Base-by-base conservation (phyloP, 306 rosid species). In the Pterocarpus santalinus region DNA sequence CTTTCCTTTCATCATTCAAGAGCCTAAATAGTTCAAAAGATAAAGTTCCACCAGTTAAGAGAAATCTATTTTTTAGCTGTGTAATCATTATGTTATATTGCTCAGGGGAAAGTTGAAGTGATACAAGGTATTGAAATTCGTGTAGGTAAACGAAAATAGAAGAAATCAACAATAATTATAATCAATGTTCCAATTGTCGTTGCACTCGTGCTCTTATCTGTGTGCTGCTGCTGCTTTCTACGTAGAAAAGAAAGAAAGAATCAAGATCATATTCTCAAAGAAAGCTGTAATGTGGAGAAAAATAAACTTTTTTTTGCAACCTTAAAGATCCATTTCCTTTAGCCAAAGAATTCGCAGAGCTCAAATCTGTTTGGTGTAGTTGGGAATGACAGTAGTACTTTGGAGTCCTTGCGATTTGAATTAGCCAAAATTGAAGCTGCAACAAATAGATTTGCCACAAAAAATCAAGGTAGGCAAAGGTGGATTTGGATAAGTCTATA, bases 401-500 rank as follows among this genome's bases (percentile, higher is more conserved):
- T 77, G n/a, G 90, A 86, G 69, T 84, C 88, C 2, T 76, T 89
- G 76, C 87, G 75, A 81, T 89, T 86, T 79, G 85, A 86, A 68
- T 83, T 85, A 7, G 63, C 56, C 7, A 70, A 38, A 35, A 88
- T 89, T 65, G 81, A 72, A 76, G 84, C 83, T 16, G 95, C 95
- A 44, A 91, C 91, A 65, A 65, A 79, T 69, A 88, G 74, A 28
- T 91, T 91, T 55, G 76, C 90, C 4, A 72, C 58, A 9, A 85
- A 84, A 2, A 81, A 86, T n/a, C 69, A 79, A 55, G 65, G 64
- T 91, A 41, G 96, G 93, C 2, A 85, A 63, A 85, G 96, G 96
- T 5, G 90, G 93, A 74, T 88, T 88, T 75, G 93, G 93, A 11
- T 82, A 69, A 71, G 95, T 91, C 32, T 91, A 84, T 71, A 91